These are phyloP conservation scores for Calocera viscosa DNA, from an alignment of 768 basidiomycete species.

Conservation along the genomic window DNA sequence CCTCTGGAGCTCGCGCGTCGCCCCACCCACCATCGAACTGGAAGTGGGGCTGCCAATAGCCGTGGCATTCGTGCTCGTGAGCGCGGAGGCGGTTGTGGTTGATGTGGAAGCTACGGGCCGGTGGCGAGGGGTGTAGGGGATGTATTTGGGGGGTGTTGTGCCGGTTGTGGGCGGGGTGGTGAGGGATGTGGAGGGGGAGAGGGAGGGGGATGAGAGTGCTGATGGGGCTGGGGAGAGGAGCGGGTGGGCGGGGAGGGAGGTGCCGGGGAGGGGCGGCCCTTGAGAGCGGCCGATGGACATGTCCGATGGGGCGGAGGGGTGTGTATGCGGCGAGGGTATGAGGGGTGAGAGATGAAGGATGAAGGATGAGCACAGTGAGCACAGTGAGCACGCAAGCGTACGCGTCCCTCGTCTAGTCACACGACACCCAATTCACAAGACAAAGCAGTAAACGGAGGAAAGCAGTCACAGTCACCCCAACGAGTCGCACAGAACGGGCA, in stretches of 20 bases:
- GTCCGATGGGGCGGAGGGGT: not conserved
- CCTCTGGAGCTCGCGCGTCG: constrained; percentile 54
- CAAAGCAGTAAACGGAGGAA: not conserved
- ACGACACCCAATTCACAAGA: not conserved
- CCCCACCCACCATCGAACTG: constrained; percentile 40
- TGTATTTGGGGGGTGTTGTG: constrained; percentile 40
- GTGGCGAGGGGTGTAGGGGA: constrained; percentile 67
- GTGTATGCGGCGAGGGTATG: not conserved
- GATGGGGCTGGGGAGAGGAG: constrained; percentile 38
- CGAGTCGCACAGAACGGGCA: too few relatives aligned
- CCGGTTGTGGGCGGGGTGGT: constrained; percentile 14
- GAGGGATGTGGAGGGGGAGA: constrained; percentile 22
- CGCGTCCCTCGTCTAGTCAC: not conserved
- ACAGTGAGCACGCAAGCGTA: not conserved
- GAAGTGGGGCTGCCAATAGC: constrained; percentile 27
- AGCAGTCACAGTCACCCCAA: not conserved
- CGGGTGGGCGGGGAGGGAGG: constrained; percentile 46
- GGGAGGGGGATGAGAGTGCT: not conserved
- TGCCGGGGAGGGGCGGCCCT: constrained; percentile 33
- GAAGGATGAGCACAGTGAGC: not conserved
- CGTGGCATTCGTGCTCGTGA: constrained; percentile 29
- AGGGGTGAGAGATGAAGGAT: not conserved
- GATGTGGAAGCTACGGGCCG: constrained; percentile 36
- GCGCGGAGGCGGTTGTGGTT: constrained; percentile 36
- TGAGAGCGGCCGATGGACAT: constrained; percentile 16